Evolutionary conservation across 2,329 filamentous ascomycete species (phyloP).

Genomic region (Neopestalotiopsis sp.): DNA sequence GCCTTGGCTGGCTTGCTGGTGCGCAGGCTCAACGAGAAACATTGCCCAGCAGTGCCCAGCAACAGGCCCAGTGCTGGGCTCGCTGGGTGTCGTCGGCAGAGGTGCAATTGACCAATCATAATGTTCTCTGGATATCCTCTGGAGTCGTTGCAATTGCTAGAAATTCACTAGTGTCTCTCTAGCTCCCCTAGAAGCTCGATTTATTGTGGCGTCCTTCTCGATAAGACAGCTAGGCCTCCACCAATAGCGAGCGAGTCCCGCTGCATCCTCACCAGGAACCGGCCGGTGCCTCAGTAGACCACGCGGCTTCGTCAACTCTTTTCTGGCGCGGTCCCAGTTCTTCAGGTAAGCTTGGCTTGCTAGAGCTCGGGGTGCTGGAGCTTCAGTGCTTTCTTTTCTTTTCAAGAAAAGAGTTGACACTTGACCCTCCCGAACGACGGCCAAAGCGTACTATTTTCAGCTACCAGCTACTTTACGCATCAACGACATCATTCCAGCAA

Average conservation of each 20-base stretch:
- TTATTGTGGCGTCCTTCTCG: constrained; percentile 1
- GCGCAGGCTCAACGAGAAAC: not conserved
- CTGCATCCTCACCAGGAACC: not conserved
- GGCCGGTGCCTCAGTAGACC: not conserved
- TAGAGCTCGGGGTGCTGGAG: not conserved
- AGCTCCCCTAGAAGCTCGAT: not conserved
- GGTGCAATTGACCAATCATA: not conserved
- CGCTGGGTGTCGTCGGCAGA: not conserved
- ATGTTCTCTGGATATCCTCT: not conserved
- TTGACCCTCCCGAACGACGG: not conserved
- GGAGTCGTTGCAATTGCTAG: not conserved
- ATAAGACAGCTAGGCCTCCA: not conserved
- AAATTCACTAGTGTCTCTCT: not conserved
- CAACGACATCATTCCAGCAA: constrained; percentile 8
- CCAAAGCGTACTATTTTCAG: not conserved
- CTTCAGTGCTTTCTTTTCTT: not conserved
- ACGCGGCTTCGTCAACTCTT: not conserved
- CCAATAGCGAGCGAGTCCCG: not conserved
- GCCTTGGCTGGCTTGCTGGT: not conserved
- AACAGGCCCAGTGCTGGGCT: not conserved
- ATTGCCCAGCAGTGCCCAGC: not conserved
- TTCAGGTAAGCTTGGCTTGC: not conserved
- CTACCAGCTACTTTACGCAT: not conserved
- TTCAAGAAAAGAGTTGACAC: not conserved
- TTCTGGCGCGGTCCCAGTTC: not conserved